Evolutionary conservation across 202 grass and related monocot genomes (phyloP).

Genomic region (Cymbopogon flexuosus): DNA sequence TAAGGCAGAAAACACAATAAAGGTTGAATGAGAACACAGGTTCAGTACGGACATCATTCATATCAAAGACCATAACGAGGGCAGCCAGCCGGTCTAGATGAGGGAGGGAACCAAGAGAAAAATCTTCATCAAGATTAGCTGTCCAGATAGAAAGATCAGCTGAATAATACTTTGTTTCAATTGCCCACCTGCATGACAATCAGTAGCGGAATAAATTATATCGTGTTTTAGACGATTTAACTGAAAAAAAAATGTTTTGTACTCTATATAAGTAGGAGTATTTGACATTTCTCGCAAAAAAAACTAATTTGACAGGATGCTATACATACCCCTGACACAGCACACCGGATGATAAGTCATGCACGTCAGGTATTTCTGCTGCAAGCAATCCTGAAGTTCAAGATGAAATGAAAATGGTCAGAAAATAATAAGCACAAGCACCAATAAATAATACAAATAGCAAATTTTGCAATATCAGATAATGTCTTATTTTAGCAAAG

Average conservation of each 20-base stretch:
- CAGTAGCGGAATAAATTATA: slow-evolving; percentile 6
- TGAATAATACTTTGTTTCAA: slow-evolving; percentile 91
- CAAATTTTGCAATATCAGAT: not conserved
- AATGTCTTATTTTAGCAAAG: not conserved
- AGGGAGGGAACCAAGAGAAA: slow-evolving; percentile 63
- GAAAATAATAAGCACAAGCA: not conserved
- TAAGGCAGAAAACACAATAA: not conserved
- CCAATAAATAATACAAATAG: not conserved
- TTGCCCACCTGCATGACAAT: slow-evolving; percentile 66
- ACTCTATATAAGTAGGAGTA: not conserved
- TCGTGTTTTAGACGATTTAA: slow-evolving; percentile 5
- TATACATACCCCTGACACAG: slow-evolving; percentile 82
- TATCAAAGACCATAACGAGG: slow-evolving; percentile 87
- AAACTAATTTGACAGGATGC: not conserved
- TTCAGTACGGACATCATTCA: slow-evolving; percentile 66
- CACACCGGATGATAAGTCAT: slow-evolving; percentile 64
- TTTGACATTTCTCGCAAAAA: not conserved
- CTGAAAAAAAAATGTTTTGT: not conserved
- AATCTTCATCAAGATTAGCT: slow-evolving; percentile 61
- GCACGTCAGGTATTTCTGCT: slow-evolving; percentile 56
- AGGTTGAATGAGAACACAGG: slow-evolving; percentile 4
- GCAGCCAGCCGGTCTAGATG: slow-evolving; percentile 53
- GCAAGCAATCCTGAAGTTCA: slow-evolving; percentile 60
- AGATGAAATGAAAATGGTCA: not conserved
- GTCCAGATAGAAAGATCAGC: slow-evolving; percentile 83